Base-by-base conservation (phyloP, 1,139 yeast genomes). In the Protomyces pachydermus region DNA sequence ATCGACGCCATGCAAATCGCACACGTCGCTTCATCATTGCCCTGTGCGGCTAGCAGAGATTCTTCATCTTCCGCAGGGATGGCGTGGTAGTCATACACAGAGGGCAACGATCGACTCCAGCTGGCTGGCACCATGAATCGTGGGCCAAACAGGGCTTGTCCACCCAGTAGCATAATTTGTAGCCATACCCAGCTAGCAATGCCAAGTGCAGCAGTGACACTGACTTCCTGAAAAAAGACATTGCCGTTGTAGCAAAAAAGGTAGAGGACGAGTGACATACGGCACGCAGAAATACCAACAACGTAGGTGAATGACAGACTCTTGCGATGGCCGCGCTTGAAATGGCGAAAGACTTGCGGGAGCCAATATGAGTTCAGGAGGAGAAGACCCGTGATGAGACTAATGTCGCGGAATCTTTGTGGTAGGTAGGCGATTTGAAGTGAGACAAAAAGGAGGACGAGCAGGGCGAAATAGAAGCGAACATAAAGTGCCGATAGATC, bases 1-100 rank as follows among this genome's bases (percentile, higher is more conserved):
- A 89, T 82, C 18, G 83, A 82, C 67, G 81, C 83, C 97, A 91
- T 91, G 76, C 97, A 91, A 67, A 91, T 90, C 10, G 96, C 89
- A 78, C 98, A 91, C 68, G 87, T 95, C 65, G 64, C 78, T 73
- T 1, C 80, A 75, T 67, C 77, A 77, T 5, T 63, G 3, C 9
- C 48, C 23, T 42, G 23, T 10, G 12, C 48, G 9, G 12, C 23
- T 18, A 42, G 48, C 25, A 42, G 18, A 12, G 48, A n/a, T 42
- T 42, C 48, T 16, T 42, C 48, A 20, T 42, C 48, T 42, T 42
- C 23, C 18, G 48, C 25, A 18, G 88, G 75, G 0, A 84, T 72
- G 6, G 88, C 89, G 70, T 88, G 95, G 72, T 91, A 91, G 70
- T 90, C 87, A 72, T 89, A 91, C 0, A 93, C 84, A 68, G 85